A percentile compares a stretch with the other conserved stretches of the same genome.
Evolutionary conservation across 2,329 filamentous ascomycete species (phyloP).

Genomic region (Endothia cerciana): DNA sequence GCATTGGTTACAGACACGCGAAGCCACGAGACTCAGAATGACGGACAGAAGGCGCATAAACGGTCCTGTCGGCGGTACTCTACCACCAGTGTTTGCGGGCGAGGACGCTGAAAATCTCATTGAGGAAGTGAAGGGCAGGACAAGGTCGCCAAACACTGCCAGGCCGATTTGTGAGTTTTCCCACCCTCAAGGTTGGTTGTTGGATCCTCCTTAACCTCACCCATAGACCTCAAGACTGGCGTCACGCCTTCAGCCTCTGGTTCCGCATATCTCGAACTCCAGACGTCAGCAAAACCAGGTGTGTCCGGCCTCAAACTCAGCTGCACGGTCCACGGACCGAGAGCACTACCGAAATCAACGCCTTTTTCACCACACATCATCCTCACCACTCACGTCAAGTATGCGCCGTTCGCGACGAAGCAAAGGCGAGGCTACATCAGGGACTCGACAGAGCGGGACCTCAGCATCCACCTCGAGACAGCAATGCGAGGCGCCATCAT

Average conservation of each 20-base stretch:
- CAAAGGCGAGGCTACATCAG: slow-evolving; percentile 83
- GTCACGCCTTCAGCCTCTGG: slow-evolving; percentile 92
- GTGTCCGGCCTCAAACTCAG: slow-evolving; percentile 78
- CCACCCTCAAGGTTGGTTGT: slow-evolving; percentile 1
- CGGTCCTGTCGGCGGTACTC: slow-evolving; percentile 77
- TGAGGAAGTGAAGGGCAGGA: slow-evolving; percentile 50
- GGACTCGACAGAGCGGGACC: slow-evolving; percentile 83
- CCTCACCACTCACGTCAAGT: slow-evolving; percentile 92
- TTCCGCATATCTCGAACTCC: slow-evolving; percentile 81
- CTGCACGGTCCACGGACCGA: slow-evolving; percentile 91
- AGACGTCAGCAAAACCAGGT: slow-evolving; percentile 47
- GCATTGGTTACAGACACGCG: neutral
- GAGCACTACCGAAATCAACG: slow-evolving; percentile 85
- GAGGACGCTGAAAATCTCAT: slow-evolving; percentile 48
- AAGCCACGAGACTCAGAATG: slow-evolving; percentile 52
- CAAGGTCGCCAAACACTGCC: slow-evolving; percentile 69
- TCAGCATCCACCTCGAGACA: slow-evolving; percentile 89
- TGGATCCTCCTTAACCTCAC: slow-evolving; percentile 21
- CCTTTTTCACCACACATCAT: slow-evolving; percentile 93
- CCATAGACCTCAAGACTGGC: slow-evolving; percentile 82
- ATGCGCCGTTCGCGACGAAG: slow-evolving; percentile 88
- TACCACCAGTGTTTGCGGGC: slow-evolving; percentile 65
- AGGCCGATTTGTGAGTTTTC: slow-evolving; percentile 79
- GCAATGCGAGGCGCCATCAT: slow-evolving; percentile 88
- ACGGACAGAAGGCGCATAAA: slow-evolving; percentile 89